These are phyloP conservation scores for Neocucurbitaria cava DNA, from an alignment of 2,329 filamentous ascomycete species.

Conservation along the genomic window DNA sequence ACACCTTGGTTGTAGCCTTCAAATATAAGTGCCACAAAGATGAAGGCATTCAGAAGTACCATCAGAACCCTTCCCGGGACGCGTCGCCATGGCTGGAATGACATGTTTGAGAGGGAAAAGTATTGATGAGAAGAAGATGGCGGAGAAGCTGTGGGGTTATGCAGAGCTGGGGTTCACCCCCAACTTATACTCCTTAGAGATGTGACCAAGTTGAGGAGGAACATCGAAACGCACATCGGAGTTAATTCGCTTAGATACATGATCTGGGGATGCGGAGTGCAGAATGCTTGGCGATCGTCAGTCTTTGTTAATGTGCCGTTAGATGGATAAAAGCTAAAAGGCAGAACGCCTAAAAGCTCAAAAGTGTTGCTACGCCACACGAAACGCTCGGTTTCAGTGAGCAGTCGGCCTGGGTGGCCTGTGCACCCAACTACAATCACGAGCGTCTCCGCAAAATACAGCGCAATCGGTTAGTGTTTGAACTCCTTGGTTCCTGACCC, in stretches of 20 bases:
- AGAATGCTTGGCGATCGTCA: background rate
- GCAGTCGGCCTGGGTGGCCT: too few relatives aligned
- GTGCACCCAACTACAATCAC: too few relatives aligned
- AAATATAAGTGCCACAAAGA: slow-evolving; percentile 9
- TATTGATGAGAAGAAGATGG: background rate
- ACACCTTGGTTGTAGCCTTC: slow-evolving; percentile 34
- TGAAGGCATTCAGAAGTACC: background rate
- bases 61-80: background rate
- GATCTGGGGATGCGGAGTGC: background rate
- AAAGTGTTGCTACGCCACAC: too few relatives aligned
- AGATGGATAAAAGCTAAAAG: background rate
- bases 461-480: background rate
- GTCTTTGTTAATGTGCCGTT: background rate
- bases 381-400: too few relatives aligned
- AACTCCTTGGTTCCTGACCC: too few relatives aligned
- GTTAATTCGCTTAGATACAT: background rate
- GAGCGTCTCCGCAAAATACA: too few relatives aligned
- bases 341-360: background rate
- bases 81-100: background rate
- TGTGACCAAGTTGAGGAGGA: background rate
- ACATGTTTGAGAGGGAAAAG: background rate
- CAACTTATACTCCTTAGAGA: background rate
- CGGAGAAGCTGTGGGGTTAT: background rate
- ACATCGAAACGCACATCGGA: background rate
- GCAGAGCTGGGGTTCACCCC: background rate